Base-by-base conservation (phyloP, 2,329 filamentous ascomycete genomes). In the Neofusicoccum sp. region DNA sequence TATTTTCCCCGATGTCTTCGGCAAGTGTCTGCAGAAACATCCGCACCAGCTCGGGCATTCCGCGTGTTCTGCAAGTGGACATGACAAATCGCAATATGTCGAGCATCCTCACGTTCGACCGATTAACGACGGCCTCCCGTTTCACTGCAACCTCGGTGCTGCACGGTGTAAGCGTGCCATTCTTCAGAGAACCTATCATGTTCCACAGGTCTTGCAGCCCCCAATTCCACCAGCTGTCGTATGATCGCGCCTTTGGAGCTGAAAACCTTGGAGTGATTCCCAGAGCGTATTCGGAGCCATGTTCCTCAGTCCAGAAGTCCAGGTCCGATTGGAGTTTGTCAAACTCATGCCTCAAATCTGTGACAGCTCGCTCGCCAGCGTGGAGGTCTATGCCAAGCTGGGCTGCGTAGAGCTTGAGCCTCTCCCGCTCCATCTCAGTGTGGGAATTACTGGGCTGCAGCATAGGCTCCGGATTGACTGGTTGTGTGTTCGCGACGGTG, bases 171-270 rank as follows among this genome's bases (percentile, higher is more conserved):
- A 31, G 33, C 31, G 57, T 60, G 12, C 58, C 48, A 20, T 62
- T 58, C 36, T 56, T 61, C n/a, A 64, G 31, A 16, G 61, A 54
- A 41, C 64, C 61, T 34, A 63, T 62, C 26, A 64, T 57, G 34
- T 61, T 59, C 40, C 65, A 63, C 5, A 65, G 53, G 57, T 67
- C 65, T 38, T 67, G 65, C 24, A 65, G 7, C 6, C 54, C 63
- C 65, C 65, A 67, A 34, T 66, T 65, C 65, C 65, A 67, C 38
- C 56, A 65, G 8, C 64, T 66, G 34, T 63, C 63, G 40, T 63
- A 67, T 9, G 58, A 51, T 20, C 65, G 64, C 2, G 60, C 65
- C 61, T 67, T 67, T 33, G 57, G 40, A 11, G 40, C 16, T 36
- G 61, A 58, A 40, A 67, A 67, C 24, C 54, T 56, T 20, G 65